Base-by-base conservation (phyloP, 2,329 filamentous ascomycete species). In the Talaromyces sp. region DNA sequence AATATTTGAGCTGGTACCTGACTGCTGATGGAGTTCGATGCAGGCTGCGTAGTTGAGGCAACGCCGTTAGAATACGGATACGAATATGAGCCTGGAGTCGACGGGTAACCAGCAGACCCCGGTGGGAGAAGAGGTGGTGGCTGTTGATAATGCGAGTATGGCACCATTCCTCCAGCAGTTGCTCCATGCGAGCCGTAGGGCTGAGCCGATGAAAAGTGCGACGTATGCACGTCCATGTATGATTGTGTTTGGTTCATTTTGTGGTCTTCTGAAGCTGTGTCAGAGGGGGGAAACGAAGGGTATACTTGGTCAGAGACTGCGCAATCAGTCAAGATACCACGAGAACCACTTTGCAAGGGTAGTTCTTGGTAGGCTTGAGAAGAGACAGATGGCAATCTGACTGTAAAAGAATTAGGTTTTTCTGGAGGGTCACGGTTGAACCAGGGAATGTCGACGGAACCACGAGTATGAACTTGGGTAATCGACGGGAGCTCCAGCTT, bases 401-500 rank as follows among this genome's bases (percentile, higher is more conserved):
- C 25, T 7, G n/a, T n/a, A n/a, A n/a, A n/a, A n/a, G 19, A 48
- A 43, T 11, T 43, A 68, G 81, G 79, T 73, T 84, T 83, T 73
- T 87, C 83, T 64, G 79, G 74, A 71, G 84, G 82, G 77, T 87
- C 82, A 71, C 81, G 78, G 76, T 85, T 86, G 77, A 87, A 89
- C 77, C 85, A 90, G 74, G 78, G 75, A 65, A 82, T 80, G 77
- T 92, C 87, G 76, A 83, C 81, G 72, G 82, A 81, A 19, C 45
- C 45, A 48, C 45, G 45, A 35, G n/a, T 48, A 78, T 89, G 87
- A 80, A 89, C 84, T 80, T 89, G 86, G 72, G 88, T 88, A 73
- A 91, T 88, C 78, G 89, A 89, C 79, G 89, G 89, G 76, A 92
- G 86, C 89, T 92, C 90, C 90, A 95, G 90, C 82, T 92, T 94